These are phyloP conservation scores for Heliamphora exappendiculata DNA, from an alignment of 148 eudicot genomes.

Conservation along the genomic window DNA sequence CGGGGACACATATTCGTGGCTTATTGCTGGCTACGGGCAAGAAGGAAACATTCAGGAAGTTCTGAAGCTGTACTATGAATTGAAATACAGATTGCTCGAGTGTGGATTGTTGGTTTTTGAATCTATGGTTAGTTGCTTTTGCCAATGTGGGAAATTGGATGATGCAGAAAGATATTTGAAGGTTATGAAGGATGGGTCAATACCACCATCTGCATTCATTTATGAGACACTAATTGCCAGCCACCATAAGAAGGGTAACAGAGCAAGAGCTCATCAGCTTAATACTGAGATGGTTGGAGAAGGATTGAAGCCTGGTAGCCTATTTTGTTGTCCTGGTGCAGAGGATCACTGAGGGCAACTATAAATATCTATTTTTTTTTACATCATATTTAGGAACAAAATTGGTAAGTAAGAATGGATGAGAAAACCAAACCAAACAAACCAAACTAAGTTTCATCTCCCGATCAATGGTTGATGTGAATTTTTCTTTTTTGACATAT, in stretches of 20 bases:
- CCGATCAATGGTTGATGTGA: too few species aligned
- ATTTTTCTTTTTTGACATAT: too few species aligned
- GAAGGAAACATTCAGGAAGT: constrained; percentile 47
- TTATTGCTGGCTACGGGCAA: constrained; percentile 57
- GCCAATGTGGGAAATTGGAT: constrained; percentile 34
- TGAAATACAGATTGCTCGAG: constrained; percentile 50
- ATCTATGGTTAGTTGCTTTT: constrained; percentile 34
- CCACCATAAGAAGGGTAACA: constrained; percentile 33
- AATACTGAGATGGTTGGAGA: constrained; percentile 33
- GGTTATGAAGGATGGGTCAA: constrained; percentile 44
- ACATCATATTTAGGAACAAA: too few species aligned
- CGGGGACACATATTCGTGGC: constrained; percentile 39
- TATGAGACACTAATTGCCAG: constrained; percentile 38
- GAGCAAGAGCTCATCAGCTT: constrained; percentile 33
- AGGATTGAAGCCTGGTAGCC: constrained; percentile 12
- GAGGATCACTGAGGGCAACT: not conserved
- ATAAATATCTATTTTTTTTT: too few species aligned
- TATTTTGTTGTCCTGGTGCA: not conserved
- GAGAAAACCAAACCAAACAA: too few species aligned
- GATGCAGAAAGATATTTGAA: constrained; percentile 62
- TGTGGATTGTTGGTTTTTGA: constrained; percentile 38
- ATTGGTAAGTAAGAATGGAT: too few species aligned
- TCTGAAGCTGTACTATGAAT: constrained; percentile 66
- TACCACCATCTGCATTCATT: constrained; percentile 23
- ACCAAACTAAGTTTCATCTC: too few species aligned